Evolutionary conservation across 805 yeast species (phyloP).

Genomic region (Zygoascus flipseniorum): DNA sequence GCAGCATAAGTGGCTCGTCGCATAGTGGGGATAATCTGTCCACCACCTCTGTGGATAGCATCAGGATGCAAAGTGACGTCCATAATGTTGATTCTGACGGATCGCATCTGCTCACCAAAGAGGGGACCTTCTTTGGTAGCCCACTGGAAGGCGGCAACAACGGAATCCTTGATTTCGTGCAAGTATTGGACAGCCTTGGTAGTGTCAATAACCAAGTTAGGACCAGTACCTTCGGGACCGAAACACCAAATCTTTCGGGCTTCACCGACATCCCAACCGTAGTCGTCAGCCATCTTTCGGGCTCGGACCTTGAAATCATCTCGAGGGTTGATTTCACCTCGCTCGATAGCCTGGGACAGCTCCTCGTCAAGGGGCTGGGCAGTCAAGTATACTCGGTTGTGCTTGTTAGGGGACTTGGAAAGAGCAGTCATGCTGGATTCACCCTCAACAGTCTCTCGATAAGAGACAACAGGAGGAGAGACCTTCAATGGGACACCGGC

Average conservation of each 20-base stretch:
- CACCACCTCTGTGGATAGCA: constrained; percentile 99
- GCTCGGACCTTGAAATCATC: constrained; percentile 99
- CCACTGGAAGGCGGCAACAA: constrained; percentile 99
- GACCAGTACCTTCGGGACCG: constrained; percentile 99
- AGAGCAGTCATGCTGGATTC: constrained; percentile 94
- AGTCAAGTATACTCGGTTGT: constrained; percentile 97
- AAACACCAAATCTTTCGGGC: constrained; percentile 99
- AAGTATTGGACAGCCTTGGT: constrained; percentile 99
- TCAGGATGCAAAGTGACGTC: constrained; percentile 99
- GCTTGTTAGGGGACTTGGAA: constrained; percentile 99
- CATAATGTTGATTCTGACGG: constrained; percentile 93
- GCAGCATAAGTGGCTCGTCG: constrained; percentile 99
- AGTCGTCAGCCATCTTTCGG: constrained; percentile 96
- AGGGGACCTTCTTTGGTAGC: constrained; percentile 99
- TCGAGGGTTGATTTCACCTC: constrained; percentile 85
- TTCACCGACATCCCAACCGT: constrained; percentile 98
- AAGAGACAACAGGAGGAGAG: constrained; percentile 96
- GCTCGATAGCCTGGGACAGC: constrained; percentile 83
- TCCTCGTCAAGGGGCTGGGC: constrained; percentile 97
- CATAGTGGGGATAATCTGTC: constrained; percentile 99
- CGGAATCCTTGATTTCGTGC: constrained; percentile 98
- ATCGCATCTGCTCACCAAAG: constrained; percentile 93
- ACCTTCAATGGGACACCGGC: constrained; percentile 98
- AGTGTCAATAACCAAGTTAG: constrained; percentile 98
- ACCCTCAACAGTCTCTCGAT: constrained; percentile 95